Conservation (phyloP, 2,329 filamentous ascomycete genomes). For the Apiospora marii region DNA sequence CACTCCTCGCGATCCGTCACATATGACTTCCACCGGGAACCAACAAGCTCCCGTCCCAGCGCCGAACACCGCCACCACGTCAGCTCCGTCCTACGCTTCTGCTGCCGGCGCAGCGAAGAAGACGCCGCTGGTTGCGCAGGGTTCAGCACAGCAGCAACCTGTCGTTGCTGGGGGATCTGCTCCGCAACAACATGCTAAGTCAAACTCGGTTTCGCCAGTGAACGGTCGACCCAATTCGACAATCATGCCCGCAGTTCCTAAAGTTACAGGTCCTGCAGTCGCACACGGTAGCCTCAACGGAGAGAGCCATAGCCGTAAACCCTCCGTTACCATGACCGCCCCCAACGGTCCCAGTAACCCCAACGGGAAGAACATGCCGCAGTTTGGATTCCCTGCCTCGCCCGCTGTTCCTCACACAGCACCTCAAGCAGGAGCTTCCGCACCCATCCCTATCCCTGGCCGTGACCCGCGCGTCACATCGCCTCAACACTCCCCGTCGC, state of each 20-base stretch:
- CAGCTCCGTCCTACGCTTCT: slow-evolving; percentile 71
- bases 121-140: slow-evolving; percentile 67
- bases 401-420: slow-evolving; percentile 72
- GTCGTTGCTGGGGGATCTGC: slow-evolving; percentile 64
- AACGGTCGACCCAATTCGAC: slow-evolving; percentile 61
- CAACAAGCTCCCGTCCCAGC: slow-evolving; percentile 63
- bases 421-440: slow-evolving; percentile 62
- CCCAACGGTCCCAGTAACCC: slow-evolving; percentile 77
- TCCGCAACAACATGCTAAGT: slow-evolving; percentile 67
- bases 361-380: slow-evolving; percentile 70
- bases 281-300: slow-evolving; percentile 76
- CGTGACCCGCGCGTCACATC: slow-evolving; percentile 77
- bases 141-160: slow-evolving; percentile 54
- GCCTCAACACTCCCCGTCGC: slow-evolving; percentile 87
- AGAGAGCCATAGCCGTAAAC: slow-evolving; percentile 81
- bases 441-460: slow-evolving; percentile 69
- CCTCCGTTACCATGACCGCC: slow-evolving; percentile 87
- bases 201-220: slow-evolving; percentile 77
- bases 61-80: slow-evolving; percentile 64
- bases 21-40: slow-evolving; percentile 69
- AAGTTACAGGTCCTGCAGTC: slow-evolving; percentile 72
- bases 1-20: slow-evolving; percentile 38
- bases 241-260: slow-evolving; percentile 49
- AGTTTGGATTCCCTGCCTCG: slow-evolving; percentile 83
- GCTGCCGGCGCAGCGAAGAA: slow-evolving; percentile 71